phyloP scores from a whole-genome alignment of 2,329 filamentous ascomycete species.

The Aspergillus cejpii region DNA sequence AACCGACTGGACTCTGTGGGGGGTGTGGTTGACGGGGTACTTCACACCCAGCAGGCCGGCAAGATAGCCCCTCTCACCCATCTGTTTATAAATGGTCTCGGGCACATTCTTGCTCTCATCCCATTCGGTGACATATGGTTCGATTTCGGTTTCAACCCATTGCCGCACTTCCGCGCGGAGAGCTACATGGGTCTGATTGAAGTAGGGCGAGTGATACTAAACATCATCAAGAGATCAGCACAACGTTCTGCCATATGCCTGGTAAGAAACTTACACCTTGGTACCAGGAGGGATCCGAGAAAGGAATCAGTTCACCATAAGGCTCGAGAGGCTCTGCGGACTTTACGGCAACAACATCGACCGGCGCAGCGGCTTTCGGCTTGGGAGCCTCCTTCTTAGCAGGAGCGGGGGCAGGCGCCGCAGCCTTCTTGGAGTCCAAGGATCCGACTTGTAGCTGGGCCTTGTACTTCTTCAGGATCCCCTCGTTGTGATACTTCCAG shows the following conservation, averaged over 20 bases:
- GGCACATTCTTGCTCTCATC: constrained; percentile 91
- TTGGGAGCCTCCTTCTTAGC: constrained; percentile 48
- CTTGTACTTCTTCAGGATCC: constrained; percentile 58
- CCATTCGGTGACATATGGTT: constrained; percentile 91
- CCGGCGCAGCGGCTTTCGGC: constrained; percentile 49
- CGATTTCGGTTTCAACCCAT: constrained; percentile 84
- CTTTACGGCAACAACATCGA: constrained; percentile 43
- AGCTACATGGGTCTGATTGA: constrained; percentile 86
- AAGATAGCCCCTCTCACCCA: constrained; percentile 87
- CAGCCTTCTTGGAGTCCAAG: constrained; percentile 74
- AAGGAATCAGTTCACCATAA: constrained; percentile 81
- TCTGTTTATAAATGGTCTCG: constrained; percentile 83
- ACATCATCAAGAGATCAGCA: constrained; percentile 9
- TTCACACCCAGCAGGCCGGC: constrained; percentile 75
- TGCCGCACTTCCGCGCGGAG: constrained; percentile 84
- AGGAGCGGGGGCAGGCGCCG: constrained; percentile 44
- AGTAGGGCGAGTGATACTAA: constrained; percentile 93
- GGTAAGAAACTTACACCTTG: constrained; percentile 61
- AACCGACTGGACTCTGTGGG: constrained; percentile 68
- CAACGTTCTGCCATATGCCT: not conserved
- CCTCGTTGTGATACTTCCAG: constrained; percentile 59
- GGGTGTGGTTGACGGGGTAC: constrained; percentile 69
- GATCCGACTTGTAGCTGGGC: constrained; percentile 59
- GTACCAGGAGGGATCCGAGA: constrained; percentile 90
- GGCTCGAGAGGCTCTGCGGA: constrained; percentile 70